Percentiles rank a stretch among this genome's conserved stretches.
Conservation (phyloP, 1,284 basidiomycete species). For the Neotropicomus parvogracilis region DNA sequence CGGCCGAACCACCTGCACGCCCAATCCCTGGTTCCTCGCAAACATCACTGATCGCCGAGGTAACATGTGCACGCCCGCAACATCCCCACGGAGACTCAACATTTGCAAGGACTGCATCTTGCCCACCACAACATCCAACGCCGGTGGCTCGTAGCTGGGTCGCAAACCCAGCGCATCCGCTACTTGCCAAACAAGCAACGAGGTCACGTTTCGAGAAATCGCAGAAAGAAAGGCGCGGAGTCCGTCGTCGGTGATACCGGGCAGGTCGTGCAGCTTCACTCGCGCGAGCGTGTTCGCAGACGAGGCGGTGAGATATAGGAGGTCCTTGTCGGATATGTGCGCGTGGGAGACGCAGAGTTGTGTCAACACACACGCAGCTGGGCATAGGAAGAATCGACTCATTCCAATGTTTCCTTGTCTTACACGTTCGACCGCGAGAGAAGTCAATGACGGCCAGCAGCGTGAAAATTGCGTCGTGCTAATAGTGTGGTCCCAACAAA, state of each 20-base stretch:
- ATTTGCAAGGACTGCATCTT: neutral
- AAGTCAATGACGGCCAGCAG: constrained; percentile 3
- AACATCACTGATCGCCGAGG: neutral
- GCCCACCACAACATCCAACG: neutral
- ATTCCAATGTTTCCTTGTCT: neutral
- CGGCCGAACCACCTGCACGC: constrained; percentile 1
- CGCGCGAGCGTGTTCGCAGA: constrained; percentile 1
- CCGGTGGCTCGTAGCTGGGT: neutral
- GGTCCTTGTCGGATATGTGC: constrained; percentile 3
- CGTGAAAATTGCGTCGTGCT: neutral
- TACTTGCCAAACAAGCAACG: neutral
- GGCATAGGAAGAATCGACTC: neutral
- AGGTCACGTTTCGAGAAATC: neutral
- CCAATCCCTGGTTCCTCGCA: neutral
- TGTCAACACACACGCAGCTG: constrained; percentile 1
- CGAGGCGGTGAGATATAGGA: constrained; percentile 4
- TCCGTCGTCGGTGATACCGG: neutral
- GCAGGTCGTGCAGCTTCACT: neutral
- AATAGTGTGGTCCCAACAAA: neutral
- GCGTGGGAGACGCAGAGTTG: neutral
- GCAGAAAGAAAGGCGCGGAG: neutral
- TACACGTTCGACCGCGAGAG: neutral
- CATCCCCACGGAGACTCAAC: neutral
- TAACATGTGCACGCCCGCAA: constrained; percentile 4
- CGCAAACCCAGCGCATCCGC: neutral